These are phyloP conservation scores for Silene uniflora DNA, from an alignment of 148 eudicot species.

Conservation along the genomic window DNA sequence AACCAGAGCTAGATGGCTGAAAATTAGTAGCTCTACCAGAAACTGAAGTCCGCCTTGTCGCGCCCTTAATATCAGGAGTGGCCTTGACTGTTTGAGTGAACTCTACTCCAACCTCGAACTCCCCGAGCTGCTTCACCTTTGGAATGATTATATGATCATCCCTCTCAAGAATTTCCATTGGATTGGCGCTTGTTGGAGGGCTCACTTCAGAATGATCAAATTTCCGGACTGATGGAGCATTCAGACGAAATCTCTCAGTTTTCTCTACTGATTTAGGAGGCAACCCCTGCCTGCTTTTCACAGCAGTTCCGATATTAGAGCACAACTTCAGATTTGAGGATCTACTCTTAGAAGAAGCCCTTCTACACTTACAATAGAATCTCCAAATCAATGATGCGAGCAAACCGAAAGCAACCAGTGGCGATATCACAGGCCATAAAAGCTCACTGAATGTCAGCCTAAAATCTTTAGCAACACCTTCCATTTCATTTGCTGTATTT, in stretches of 20 bases:
- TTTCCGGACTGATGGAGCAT: not conserved
- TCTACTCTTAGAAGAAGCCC: constrained; percentile 17
- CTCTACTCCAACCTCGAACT: constrained; percentile 39
- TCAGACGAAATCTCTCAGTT: not conserved
- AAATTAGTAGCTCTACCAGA: not conserved
- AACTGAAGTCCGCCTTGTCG: constrained; percentile 1
- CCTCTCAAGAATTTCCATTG: not conserved
- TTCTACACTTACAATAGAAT: constrained; percentile 25
- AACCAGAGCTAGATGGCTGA: not conserved
- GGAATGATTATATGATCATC: constrained; percentile 23
- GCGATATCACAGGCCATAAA: constrained; percentile 2
- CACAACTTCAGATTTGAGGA: constrained; percentile 1
- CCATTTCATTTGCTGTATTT: constrained; percentile 1
- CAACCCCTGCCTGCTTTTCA: not conserved
- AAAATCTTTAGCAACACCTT: not conserved
- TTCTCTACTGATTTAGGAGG: constrained; percentile 9
- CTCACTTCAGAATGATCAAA: not conserved
- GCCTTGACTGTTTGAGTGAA: constrained; percentile 5
- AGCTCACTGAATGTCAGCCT: not conserved
- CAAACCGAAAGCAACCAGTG: constrained; percentile 5
- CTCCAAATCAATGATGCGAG: constrained; percentile 13
- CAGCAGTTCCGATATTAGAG: not conserved
- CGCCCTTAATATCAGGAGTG: constrained; percentile 7
- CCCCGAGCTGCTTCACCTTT: constrained; percentile 42
- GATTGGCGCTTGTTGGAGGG: not conserved